Evolutionary conservation across 441 rosid genomes (phyloP).

Genomic region (Bocquillonia castaneifolia): DNA sequence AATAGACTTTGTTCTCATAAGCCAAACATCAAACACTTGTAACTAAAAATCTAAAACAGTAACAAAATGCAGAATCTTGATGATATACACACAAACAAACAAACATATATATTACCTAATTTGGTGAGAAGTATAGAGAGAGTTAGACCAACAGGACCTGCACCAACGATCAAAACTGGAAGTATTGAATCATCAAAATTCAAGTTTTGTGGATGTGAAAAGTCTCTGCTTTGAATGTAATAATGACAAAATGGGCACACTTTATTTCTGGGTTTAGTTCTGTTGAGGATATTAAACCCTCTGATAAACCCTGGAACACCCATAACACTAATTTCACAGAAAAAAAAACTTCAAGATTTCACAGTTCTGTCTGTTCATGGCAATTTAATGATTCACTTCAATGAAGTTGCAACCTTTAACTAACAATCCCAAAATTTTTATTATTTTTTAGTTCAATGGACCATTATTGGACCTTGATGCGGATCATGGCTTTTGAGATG

Average conservation of each 20-base stretch:
- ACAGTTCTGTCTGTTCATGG: constrained; percentile 2
- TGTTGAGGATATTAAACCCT: constrained; percentile 33
- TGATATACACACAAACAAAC: no score
- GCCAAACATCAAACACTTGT: constrained; percentile 17
- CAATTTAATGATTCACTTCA: neutral
- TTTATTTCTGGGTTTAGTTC: constrained; percentile 34
- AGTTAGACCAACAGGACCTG: constrained; percentile 95
- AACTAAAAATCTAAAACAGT: neutral
- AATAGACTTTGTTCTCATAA: constrained; percentile 12
- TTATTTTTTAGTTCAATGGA: no score
- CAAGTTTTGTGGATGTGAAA: constrained; percentile 27
- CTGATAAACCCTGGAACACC: constrained; percentile 42
- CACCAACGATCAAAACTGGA: constrained; percentile 90
- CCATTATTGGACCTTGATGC: no score
- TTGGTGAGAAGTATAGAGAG: constrained; percentile 80
- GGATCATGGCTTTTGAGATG: no score
- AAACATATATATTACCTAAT: constrained; percentile 58
- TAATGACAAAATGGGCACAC: constrained; percentile 21
- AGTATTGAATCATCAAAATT: constrained; percentile 36
- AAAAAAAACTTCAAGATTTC: neutral
- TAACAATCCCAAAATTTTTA: no score
- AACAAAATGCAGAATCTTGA: neutral
- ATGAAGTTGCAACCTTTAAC: neutral
- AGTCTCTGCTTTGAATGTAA: constrained; percentile 33
- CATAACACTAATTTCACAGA: constrained; percentile 29